phyloP scores from a whole-genome alignment of 805 yeast genomes.

The Diddensiella santjacobensis region DNA sequence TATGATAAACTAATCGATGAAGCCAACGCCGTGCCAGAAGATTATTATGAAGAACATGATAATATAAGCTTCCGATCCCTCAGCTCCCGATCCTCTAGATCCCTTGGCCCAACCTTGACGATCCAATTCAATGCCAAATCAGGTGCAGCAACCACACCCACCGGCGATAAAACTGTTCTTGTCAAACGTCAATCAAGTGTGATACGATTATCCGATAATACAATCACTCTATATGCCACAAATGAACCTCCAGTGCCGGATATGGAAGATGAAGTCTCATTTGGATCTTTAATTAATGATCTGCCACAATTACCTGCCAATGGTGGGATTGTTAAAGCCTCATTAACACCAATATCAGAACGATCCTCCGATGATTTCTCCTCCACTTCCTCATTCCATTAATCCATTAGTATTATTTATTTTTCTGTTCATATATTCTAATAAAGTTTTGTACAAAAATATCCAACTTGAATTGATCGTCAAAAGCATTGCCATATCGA shows the following conservation, averaged over 20 bases:
- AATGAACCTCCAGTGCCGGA: constrained; percentile 2
- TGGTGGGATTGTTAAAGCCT: constrained; percentile 2
- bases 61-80: constrained; percentile 3
- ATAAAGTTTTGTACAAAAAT: background rate
- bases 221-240: constrained; percentile 11
- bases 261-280: constrained; percentile 3
- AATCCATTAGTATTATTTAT: background rate
- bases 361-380: constrained; percentile 12
- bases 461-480: too few species aligned
- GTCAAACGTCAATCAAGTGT: constrained; percentile 6
- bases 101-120: background rate
- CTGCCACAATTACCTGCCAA: constrained; percentile 1
- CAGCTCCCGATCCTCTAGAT: constrained; percentile 6
- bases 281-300: constrained; percentile 4
- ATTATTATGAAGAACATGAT: constrained; percentile 9
- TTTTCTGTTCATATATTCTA: background rate
- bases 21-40: constrained; percentile 46
- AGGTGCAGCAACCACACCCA: background rate
- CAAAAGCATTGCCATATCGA: too few species aligned
- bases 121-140: constrained; percentile 3
- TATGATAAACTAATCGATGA: constrained; percentile 49
- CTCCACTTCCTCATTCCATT: background rate
- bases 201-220: constrained; percentile 10
- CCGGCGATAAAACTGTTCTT: constrained; percentile 2
- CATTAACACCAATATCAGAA: constrained; percentile 22